Evolutionary conservation across 2,329 filamentous ascomycete genomes (phyloP), one percentile per base, ranked within the genome.

Genomic region (Pseudopithomyces maydicus): DNA sequence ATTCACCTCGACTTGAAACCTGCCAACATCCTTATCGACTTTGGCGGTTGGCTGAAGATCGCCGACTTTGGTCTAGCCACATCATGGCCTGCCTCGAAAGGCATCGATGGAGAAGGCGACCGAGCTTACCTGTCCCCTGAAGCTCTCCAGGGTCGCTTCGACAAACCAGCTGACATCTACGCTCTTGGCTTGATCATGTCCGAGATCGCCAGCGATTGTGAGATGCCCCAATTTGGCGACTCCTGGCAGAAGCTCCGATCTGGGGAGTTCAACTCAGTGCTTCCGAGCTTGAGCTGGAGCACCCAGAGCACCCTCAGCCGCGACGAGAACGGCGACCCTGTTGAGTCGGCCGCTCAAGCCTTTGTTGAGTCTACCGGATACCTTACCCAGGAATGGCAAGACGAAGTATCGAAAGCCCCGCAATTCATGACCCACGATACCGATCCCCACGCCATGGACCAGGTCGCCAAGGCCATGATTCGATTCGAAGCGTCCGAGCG

Each of bases 61-160:
- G 91, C 87, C 23, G 91, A 96, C 74, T 95, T 96, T 74, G 91
- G 91, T 39, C 82, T 95, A 79, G 93, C 95, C 23, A 88, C 90
- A 39, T 76, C 82, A 11, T 94, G 90, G 87, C 91, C 92, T 14
- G 90, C 89, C 15, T 84, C 88, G 45, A 82, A 86, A 53, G 86
- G 88, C 54, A 89, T 95, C 58, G 92, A 97, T 64, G 90, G 91
- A 41, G 95, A 99, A 79, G 95, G 95, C 32, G 95, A 99, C 73
- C 90, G 95, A 48, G 91, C 97, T 73, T 99, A 99, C 74, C 94
- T 99, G 72, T 94, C 91, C 1, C 93, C 93, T 0, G 95, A 99
- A 76, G 92, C 97, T 59, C 85, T 99, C 19, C 86, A 87, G 70
- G 94, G 93, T 41, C 86, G 88, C 61, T 95, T 90, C 66, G 92